Conservation (phyloP, 768 basidiomycete genomes). For the Crucibulum laeve region DNA sequence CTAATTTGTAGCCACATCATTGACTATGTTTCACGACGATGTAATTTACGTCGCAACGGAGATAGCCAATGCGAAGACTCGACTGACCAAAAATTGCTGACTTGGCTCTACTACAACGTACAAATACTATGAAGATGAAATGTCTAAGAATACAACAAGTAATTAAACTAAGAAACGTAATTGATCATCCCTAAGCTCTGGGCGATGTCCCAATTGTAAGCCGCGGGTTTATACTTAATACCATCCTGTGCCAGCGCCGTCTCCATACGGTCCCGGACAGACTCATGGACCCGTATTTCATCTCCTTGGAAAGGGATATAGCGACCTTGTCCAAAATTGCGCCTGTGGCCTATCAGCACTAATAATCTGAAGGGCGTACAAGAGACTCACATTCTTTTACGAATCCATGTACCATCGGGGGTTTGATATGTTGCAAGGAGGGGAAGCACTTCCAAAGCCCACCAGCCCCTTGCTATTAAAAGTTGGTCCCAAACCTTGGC, state of each 20-base stretch:
- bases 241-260: not conserved
- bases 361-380: not conserved
- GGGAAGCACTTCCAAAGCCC: slow-evolving; percentile 19
- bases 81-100: too few species aligned
- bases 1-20: too few species aligned
- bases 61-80: too few species aligned
- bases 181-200: not conserved
- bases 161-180: slow-evolving; percentile 1
- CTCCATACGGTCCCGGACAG: slow-evolving; percentile 9
- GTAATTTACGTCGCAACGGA: too few species aligned
- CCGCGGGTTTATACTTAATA: not conserved
- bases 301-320: slow-evolving; percentile 20
- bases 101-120: too few species aligned
- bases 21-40: too few species aligned
- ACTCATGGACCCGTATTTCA: slow-evolving; percentile 17
- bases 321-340: slow-evolving; percentile 22
- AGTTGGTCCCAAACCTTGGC: slow-evolving; percentile 19
- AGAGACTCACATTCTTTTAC: slow-evolving; percentile 16
- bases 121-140: not conserved
- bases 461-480: slow-evolving; percentile 13
- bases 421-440: slow-evolving; percentile 15
- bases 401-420: slow-evolving; percentile 2
- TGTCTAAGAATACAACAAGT: not conserved
- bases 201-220: slow-evolving; percentile 1
- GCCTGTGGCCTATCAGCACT: slow-evolving; percentile 8